Conservation (phyloP, 2,329 filamentous ascomycete species). For the Phaeomoniella chlamydospora region DNA sequence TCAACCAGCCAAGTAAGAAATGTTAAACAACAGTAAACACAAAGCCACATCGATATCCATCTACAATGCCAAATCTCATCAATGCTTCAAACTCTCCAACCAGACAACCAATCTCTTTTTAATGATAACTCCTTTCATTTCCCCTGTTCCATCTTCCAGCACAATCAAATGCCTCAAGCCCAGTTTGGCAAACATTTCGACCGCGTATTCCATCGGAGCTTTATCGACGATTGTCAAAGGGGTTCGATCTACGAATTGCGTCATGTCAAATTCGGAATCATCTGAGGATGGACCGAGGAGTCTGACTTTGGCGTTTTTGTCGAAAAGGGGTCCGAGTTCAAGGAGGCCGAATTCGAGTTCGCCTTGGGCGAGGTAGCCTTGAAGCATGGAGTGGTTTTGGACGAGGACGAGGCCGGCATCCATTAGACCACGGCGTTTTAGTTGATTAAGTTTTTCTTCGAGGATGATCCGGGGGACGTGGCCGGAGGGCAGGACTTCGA, state of each 20-base stretch:
- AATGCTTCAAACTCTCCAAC: slow-evolving; percentile 27
- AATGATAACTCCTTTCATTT: slow-evolving; percentile 38
- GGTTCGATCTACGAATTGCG: slow-evolving; percentile 37
- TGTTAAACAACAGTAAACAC: too few species aligned
- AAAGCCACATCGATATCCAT: too few species aligned
- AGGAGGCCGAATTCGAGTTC: slow-evolving; percentile 37
- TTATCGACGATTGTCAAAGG: slow-evolving; percentile 34
- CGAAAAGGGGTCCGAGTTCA: slow-evolving; percentile 14
- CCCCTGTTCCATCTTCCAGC: slow-evolving; percentile 35
- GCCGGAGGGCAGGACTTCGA: slow-evolving; percentile 28
- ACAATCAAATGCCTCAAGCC: slow-evolving; percentile 40
- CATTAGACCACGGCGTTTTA: slow-evolving; percentile 37
- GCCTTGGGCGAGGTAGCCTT: slow-evolving; percentile 40
- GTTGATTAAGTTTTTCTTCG: slow-evolving; percentile 28
- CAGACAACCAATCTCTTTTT: slow-evolving; percentile 43
- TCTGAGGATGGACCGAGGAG: slow-evolving; percentile 18
- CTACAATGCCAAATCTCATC: too few species aligned
- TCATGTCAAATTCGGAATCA: slow-evolving; percentile 40
- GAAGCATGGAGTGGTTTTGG: slow-evolving; percentile 28
- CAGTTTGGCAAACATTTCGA: slow-evolving; percentile 46
- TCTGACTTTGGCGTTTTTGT: slow-evolving; percentile 15
- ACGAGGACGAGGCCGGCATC: slow-evolving; percentile 44
- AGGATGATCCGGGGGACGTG: slow-evolving; percentile 27
- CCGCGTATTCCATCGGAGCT: slow-evolving; percentile 43
- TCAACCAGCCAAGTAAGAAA: too few species aligned